Evolutionary conservation across 2,329 filamentous ascomycete genomes (phyloP), one percentile per base, ranked within the genome.

Genomic region (Aspergillus piperis): DNA sequence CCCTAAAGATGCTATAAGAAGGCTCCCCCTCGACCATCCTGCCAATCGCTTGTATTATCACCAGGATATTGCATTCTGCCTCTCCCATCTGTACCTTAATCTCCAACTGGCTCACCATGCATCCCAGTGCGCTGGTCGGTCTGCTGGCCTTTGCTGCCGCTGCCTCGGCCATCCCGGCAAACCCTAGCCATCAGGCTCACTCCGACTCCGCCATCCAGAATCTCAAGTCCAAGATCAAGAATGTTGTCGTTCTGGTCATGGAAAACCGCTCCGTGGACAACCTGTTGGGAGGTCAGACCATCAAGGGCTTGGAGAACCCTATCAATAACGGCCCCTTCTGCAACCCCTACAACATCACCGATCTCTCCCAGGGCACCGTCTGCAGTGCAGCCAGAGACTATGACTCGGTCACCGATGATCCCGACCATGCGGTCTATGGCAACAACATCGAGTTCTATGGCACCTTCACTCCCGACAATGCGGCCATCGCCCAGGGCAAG

Each of bases 221-320:
- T 57, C 53, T 76, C 58, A 75, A 74, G 62, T 65, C 61, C 50
- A 71, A 74, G 54, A 74, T 76, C 62, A 75, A 76, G 67, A 72
- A 75, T 66, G 73, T 76, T 3, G 74, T 76, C 27, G 65, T 73
- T 27, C 61, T 76, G 53, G 66, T 73, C 41, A 75, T 79, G 73
- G 78, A 80, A 65, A 80, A 80, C 66, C 78, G 78, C 55, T 80
- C 79, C 0, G 67, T 80, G 23, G 79, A 81, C 65, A 81, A 80
- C 66, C 61, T 81, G 7, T 67, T 80, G 5, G 79, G 78, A 58
- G 79, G 77, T 8, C 75, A 78, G 68, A 77, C 64, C 13, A 63
- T 71, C 15, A 59, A 66, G 13, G 77, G 77, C 25, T 63, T 80
- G 2, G 75, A 80, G 44, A 80, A 80, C 64, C 75, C 77, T 7